Conservation (phyloP, 2,329 filamentous ascomycete species). For the Xenosphaeropsis pyriputrescens region DNA sequence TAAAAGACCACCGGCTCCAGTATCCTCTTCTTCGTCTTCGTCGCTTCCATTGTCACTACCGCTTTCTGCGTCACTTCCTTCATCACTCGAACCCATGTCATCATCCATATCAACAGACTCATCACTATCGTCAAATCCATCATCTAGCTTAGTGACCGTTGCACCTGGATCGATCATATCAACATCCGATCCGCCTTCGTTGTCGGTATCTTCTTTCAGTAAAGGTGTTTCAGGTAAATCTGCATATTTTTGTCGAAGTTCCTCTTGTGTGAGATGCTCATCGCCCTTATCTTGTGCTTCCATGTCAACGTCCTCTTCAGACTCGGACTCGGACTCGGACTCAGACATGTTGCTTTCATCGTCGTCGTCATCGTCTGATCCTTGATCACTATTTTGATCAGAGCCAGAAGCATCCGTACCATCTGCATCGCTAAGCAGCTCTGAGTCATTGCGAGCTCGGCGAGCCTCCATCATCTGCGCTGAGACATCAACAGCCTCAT, state of each 20-base stretch:
- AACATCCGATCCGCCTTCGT: slow-evolving; percentile 14
- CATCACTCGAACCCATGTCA: slow-evolving; percentile 43
- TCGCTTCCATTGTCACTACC: slow-evolving; percentile 19
- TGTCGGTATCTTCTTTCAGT: slow-evolving; percentile 16
- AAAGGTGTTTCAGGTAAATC: slow-evolving; percentile 33
- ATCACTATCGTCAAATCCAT: slow-evolving; percentile 33
- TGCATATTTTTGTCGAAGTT: slow-evolving; percentile 54
- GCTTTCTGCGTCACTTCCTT: slow-evolving; percentile 26
- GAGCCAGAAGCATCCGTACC: slow-evolving; percentile 18
- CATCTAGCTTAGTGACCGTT: slow-evolving; percentile 1
- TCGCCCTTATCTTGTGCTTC: slow-evolving; percentile 36
- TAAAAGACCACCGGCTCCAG: slow-evolving; percentile 23
- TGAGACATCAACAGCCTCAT: slow-evolving; percentile 58
- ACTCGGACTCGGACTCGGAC: slow-evolving; percentile 39
- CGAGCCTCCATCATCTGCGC: slow-evolving; percentile 53
- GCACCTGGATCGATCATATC: slow-evolving; percentile 5
- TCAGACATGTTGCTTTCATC: slow-evolving; percentile 36
- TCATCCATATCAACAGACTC: slow-evolving; percentile 58
- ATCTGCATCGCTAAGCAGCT: slow-evolving; percentile 26
- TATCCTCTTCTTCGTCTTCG: slow-evolving; percentile 16
- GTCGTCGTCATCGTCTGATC: slow-evolving; percentile 28
- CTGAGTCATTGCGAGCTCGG: slow-evolving; percentile 35
- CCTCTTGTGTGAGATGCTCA: slow-evolving; percentile 53
- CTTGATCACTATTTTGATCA: slow-evolving; percentile 21
- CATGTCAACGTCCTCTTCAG: slow-evolving; percentile 37